phyloP scores from a whole-genome alignment of 148 eudicot species.

The Rheum nobile region DNA sequence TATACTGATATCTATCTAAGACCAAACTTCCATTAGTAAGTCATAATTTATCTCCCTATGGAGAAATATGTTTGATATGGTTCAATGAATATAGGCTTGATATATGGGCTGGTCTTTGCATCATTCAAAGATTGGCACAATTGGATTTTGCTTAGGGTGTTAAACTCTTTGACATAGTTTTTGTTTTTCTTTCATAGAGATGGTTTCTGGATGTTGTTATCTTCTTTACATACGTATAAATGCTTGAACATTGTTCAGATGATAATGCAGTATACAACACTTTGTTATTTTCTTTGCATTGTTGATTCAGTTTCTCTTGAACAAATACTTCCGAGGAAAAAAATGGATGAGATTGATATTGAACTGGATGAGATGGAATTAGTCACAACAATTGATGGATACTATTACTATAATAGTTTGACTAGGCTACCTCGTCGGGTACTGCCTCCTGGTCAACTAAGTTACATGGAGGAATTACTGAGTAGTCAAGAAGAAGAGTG shows the following conservation, averaged over 20 bases:
- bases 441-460: conserved; percentile 8
- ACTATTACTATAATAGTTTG: conserved; percentile 3
- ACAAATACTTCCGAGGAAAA: background rate
- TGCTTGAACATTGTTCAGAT: background rate
- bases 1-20: no score
- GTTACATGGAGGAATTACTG: conserved; percentile 29
- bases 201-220: background rate
- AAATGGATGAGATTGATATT: conserved; percentile 11
- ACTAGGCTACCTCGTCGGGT: conserved; percentile 3
- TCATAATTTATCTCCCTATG: no score
- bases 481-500: conserved; percentile 49
- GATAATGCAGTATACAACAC: background rate
- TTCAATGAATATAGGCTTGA: conserved; percentile 13
- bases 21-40: conserved; percentile 51
- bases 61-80: no score
- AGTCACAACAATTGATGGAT: conserved; percentile 8
- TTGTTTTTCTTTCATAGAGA: background rate
- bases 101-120: background rate
- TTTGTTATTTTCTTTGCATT: conserved; percentile 1
- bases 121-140: background rate
- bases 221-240: background rate
- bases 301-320: background rate
- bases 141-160: background rate
- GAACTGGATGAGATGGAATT: conserved; percentile 11
- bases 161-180: background rate